These are phyloP conservation scores for Delitschia confertaspora DNA, from an alignment of 495 filamentous ascomycete species.

Conservation along the genomic window DNA sequence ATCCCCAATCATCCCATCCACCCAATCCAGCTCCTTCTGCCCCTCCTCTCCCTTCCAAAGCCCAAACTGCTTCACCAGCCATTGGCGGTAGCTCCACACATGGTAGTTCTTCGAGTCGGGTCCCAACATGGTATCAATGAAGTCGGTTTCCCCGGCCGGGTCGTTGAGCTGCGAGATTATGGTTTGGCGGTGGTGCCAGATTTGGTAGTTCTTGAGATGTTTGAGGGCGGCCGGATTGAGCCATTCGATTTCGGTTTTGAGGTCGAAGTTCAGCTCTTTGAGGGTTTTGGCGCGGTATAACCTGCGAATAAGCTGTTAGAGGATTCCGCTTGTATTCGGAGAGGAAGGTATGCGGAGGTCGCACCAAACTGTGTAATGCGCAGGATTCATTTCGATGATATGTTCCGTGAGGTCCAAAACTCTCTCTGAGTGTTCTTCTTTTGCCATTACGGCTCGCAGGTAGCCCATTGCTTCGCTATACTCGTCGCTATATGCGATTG, in stretches of 20 bases:
- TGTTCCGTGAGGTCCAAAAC: conserved; percentile 76
- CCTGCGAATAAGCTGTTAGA: conserved; percentile 13
- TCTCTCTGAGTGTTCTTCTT: conserved; percentile 70
- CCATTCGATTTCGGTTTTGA: conserved; percentile 71
- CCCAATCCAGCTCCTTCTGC: conserved; percentile 57
- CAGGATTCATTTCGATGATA: conserved; percentile 85
- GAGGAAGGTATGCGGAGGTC: conserved; percentile 1
- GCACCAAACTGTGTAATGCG: conserved; percentile 95
- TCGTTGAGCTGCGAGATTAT: conserved; percentile 51
- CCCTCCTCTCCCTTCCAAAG: conserved; percentile 61
- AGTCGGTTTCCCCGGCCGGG: conserved; percentile 53
- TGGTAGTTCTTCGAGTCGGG: conserved; percentile 95
- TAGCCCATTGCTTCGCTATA: conserved; percentile 86
- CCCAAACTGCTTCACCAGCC: conserved; percentile 73
- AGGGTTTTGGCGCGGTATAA: conserved; percentile 79
- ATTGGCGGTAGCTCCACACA: conserved; percentile 91
- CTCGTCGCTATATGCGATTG: conserved; percentile 76
- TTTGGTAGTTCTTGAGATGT: conserved; percentile 96
- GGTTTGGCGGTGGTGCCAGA: conserved; percentile 93
- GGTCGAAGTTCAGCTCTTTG: conserved; percentile 54
- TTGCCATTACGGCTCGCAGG: conserved; percentile 85
- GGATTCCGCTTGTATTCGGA: not conserved
- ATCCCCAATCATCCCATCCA: conserved; percentile 57
- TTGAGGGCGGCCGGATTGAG: conserved; percentile 70
- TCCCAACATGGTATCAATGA: conserved; percentile 72